Conservation (phyloP, 805 yeast species). For the Candida piceae region DNA sequence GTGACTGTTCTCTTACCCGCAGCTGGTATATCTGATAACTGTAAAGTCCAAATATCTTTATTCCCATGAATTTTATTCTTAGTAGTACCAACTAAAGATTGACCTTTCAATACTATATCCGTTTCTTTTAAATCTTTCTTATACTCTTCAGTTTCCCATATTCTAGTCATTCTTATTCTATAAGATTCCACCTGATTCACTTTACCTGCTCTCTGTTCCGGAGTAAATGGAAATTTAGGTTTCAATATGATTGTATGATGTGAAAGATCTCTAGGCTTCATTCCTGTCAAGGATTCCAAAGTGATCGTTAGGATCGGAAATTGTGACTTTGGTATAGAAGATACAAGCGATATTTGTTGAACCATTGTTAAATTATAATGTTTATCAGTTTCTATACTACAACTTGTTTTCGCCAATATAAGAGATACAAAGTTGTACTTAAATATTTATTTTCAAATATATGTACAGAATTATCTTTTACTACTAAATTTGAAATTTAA, state of each 20-base stretch:
- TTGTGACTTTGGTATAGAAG: conserved; percentile 38
- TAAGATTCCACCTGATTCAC: conserved; percentile 54
- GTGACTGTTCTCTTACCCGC: conserved; percentile 64
- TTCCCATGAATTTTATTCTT: conserved; percentile 9
- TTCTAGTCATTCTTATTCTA: conserved; percentile 43
- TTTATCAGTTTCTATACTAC: too few relatives aligned
- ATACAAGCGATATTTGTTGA: conserved; percentile 46
- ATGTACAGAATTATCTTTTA: too few relatives aligned
- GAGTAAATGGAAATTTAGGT: conserved; percentile 48
- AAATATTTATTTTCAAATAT: too few relatives aligned
- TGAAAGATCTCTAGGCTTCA: conserved; percentile 38
- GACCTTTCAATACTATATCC: conserved; percentile 5
- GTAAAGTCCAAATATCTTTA: conserved; percentile 53
- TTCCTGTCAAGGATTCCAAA: conserved; percentile 49
- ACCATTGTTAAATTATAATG: conserved; percentile 47
- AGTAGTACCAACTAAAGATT: conserved; percentile 13
- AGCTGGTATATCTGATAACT: conserved; percentile 66
- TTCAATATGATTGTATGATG: conserved; percentile 46
- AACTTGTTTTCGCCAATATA: too few relatives aligned
- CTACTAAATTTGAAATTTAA: too few relatives aligned
- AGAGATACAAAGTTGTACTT: too few relatives aligned
- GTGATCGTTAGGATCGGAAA: conserved; percentile 41
- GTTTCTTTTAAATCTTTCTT: background rate
- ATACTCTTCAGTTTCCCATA: conserved; percentile 32
- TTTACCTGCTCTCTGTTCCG: conserved; percentile 51